Base-by-base conservation (phyloP, 805 yeast species). In the Candida khao-thaluensis region DNA sequence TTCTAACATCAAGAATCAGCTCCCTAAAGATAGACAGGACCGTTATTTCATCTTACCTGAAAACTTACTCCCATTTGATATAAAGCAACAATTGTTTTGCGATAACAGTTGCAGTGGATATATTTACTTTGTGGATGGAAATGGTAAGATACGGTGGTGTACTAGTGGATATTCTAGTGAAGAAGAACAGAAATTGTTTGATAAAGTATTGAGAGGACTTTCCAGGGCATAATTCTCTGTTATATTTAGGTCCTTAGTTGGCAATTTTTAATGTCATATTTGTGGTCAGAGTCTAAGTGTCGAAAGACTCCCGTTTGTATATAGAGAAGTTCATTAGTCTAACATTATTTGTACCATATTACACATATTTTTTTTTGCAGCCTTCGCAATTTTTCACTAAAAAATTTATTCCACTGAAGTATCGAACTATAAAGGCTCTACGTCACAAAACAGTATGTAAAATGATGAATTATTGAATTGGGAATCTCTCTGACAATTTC, bases 101-200 rank as follows among this genome's bases (percentile, higher is more conserved):
- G 81, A 80, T 40, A 91, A 91, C 56, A 73, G 77, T 16, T 85
- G 83, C 50, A 78, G 95, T 2, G 98, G 98, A 0, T 89, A 86
- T 54, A 67, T 89, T 8, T 83, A 88, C 48, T 66, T 91, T 4
- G 73, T 93, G 24, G 99, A 93, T 54, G 69, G 69, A 11, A 67
- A 79, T 10, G 82, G 83, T 37, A 81, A 76, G 51, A 82, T 93
- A 38, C 71, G 98, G 50, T 91, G 98, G 98, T 89, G 88, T 17
- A 85, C 88, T 3, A 79, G 95, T 50, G 99, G 98, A 2, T 76
- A 74, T 27, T 83, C 95, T 1, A 71, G 72, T 11, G 78, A 73
- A n/a, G 73, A 74, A 23, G 99, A 93, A 49, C 63, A 67, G 34
- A 66, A 67, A 12, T 64, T 77, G 11, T 59, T 86, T 40, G 82